These are phyloP conservation scores for Pichia sp. DNA, from an alignment of 1,139 yeast species.

Conservation along the genomic window DNA sequence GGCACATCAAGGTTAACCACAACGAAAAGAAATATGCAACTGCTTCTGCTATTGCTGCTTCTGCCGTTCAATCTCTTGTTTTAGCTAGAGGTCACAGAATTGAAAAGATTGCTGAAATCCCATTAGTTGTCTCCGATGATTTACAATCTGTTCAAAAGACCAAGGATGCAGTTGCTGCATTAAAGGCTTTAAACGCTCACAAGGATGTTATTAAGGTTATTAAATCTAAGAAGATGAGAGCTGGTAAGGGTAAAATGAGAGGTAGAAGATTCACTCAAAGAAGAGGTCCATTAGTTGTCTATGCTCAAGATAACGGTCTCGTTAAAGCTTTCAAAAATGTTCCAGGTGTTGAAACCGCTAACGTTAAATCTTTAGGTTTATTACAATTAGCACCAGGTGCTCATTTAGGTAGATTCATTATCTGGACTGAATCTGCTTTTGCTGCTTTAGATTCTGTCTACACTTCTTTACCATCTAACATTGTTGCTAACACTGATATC, in stretches of 20 bases:
- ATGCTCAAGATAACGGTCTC: slow-evolving; percentile 95
- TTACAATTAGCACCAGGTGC: slow-evolving; percentile 99
- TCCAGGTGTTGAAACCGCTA: slow-evolving; percentile 98
- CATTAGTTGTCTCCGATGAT: slow-evolving; percentile 93
- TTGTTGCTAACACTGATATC: slow-evolving; percentile 92
- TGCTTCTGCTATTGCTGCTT: slow-evolving; percentile 99
- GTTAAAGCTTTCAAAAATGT: slow-evolving; percentile 99
- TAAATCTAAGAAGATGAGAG: slow-evolving; percentile 98
- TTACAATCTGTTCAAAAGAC: slow-evolving; percentile 93
- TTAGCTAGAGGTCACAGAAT: slow-evolving; percentile 99
- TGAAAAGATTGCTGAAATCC: slow-evolving; percentile 97
- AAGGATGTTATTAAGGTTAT: slow-evolving; percentile 96
- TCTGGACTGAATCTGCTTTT: slow-evolving; percentile 99
- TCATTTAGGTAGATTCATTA: slow-evolving; percentile 98
- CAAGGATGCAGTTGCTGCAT: slow-evolving; percentile 97
- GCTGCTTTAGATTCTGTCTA: slow-evolving; percentile 94
- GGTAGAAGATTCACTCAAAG: slow-evolving; percentile 99
- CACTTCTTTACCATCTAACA: slow-evolving; percentile 95
- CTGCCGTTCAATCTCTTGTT: slow-evolving; percentile 97
- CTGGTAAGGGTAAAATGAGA: slow-evolving; percentile 99
- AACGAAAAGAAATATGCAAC: slow-evolving; percentile 99
- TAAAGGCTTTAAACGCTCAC: slow-evolving; percentile 99
- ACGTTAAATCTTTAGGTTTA: slow-evolving; percentile 88
- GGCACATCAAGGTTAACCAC: slow-evolving; percentile 99
- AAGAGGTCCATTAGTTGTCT: slow-evolving; percentile 99